Evolutionary conservation across 2,329 filamentous ascomycete species (phyloP).

Genomic region (Xylariaceae sp.): DNA sequence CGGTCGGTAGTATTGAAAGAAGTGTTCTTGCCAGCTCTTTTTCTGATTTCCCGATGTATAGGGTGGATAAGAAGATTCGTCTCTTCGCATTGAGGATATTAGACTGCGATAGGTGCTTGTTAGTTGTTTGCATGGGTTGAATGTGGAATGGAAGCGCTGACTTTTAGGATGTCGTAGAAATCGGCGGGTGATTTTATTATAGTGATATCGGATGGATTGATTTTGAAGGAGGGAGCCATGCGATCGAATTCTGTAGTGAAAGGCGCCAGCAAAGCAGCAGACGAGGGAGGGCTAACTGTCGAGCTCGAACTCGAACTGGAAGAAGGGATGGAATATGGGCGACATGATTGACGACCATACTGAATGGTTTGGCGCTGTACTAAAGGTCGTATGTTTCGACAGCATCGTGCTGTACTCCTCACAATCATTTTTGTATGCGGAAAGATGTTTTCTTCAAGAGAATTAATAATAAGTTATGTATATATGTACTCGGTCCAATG

Average conservation of each 20-base stretch:
- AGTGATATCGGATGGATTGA: constrained; percentile 73
- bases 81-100: constrained; percentile 78
- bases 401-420: constrained; percentile 26
- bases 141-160: constrained; percentile 30
- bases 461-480: too few species aligned
- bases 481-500: too few species aligned
- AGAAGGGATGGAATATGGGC: constrained; percentile 41
- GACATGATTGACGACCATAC: constrained; percentile 33
- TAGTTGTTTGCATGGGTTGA: constrained; percentile 7
- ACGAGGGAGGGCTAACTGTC: constrained; percentile 26
- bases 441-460: too few species aligned
- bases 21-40: constrained; percentile 63
- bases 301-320: constrained; percentile 24
- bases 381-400: constrained; percentile 25
- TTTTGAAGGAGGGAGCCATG: constrained; percentile 84
- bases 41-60: constrained; percentile 95
- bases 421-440: constrained; percentile 32
- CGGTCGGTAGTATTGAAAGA: constrained; percentile 2
- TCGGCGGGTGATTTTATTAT: constrained; percentile 78
- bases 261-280: constrained; percentile 45
- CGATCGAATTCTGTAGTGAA: constrained; percentile 74
- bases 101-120: constrained; percentile 41
- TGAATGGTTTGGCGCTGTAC: constrained; percentile 18
- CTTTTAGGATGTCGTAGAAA: constrained; percentile 90
- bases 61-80: constrained; percentile 86